A percentile compares a stretch with the other conserved stretches of the same genome.
phyloP scores from a whole-genome alignment of 1,284 basidiomycete species.

The Neolentinus lepideus region DNA sequence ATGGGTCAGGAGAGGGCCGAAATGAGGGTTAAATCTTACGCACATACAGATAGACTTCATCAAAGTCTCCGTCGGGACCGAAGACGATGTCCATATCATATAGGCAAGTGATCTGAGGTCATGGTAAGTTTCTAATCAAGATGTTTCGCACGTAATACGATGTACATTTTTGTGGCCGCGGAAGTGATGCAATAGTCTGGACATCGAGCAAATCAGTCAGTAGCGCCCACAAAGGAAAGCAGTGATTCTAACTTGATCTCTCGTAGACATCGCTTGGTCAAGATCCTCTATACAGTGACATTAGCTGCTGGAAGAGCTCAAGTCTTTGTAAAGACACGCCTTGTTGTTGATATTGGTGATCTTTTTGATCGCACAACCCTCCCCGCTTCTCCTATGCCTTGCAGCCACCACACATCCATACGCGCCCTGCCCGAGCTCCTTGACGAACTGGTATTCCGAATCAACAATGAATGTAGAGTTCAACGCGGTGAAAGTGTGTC shows the following conservation, averaged over 20 bases:
- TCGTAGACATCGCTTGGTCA: slow-evolving; percentile 90
- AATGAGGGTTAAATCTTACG: slow-evolving; percentile 20
- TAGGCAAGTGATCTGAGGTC: slow-evolving; percentile 73
- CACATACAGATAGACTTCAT: slow-evolving; percentile 93
- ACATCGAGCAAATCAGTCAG: background rate
- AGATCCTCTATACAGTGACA: slow-evolving; percentile 60
- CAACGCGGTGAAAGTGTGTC: slow-evolving; percentile 72
- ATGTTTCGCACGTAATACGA: too few relatives aligned
- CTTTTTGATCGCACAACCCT: slow-evolving; percentile 94
- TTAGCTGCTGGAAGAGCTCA: background rate
- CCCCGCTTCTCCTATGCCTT: slow-evolving; percentile 76
- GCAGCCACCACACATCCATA: slow-evolving; percentile 91
- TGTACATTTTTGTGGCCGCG: slow-evolving; percentile 96
- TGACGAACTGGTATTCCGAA: slow-evolving; percentile 88
- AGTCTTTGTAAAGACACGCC: slow-evolving; percentile 30
- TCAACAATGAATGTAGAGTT: slow-evolving; percentile 86
- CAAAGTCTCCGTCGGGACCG: slow-evolving; percentile 82
- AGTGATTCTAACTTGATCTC: slow-evolving; percentile 73
- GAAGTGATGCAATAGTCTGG: slow-evolving; percentile 88
- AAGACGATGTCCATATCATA: slow-evolving; percentile 98
- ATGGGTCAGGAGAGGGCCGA: background rate
- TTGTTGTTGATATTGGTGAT: slow-evolving; percentile 98
- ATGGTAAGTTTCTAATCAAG: too few relatives aligned
- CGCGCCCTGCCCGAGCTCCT: slow-evolving; percentile 92
- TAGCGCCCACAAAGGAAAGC: slow-evolving; percentile 6